Percentiles rank a stretch among this genome's conserved stretches.
Evolutionary conservation across 805 yeast genomes (phyloP).

Genomic region (Monosporozyma aerobia): DNA sequence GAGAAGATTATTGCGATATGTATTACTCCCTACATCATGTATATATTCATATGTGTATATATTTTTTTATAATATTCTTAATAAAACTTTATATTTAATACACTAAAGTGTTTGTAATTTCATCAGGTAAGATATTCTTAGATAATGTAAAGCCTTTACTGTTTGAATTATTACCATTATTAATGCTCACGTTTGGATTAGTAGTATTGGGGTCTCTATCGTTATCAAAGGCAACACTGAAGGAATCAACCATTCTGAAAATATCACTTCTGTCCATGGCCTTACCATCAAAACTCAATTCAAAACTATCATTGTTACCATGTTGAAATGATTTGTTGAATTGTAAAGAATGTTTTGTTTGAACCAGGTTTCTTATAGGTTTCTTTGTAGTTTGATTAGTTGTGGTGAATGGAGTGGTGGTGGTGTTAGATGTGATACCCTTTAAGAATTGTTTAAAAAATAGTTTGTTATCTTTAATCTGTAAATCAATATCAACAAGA

Average conservation of each 20-base stretch:
- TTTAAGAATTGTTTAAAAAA: not conserved
- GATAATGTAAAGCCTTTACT: not conserved
- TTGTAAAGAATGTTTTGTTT: not conserved
- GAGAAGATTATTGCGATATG: not conserved
- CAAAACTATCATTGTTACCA: conserved; percentile 27
- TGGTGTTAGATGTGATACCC: not conserved
- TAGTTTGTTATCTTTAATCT: not conserved
- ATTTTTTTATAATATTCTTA: not conserved
- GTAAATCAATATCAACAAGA: not conserved
- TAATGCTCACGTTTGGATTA: not conserved
- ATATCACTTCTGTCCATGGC: conserved; percentile 37
- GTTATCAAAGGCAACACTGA: conserved; percentile 30
- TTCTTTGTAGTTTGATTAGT: not conserved
- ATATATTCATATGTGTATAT: conserved; percentile 1
- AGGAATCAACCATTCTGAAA: conserved; percentile 34
- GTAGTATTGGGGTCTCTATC: conserved; percentile 14
- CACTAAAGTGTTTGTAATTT: conserved; percentile 6
- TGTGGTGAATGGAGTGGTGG: not conserved
- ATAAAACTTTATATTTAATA: not conserved
- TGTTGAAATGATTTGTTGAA: not conserved
- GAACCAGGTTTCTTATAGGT: not conserved
- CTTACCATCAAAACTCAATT: conserved; percentile 38
- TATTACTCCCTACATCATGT: not conserved
- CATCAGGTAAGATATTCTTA: conserved; percentile 12
- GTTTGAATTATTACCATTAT: conserved; percentile 2